A percentile compares a stretch with the other conserved stretches of the same genome.
Evolutionary conservation across 73 alveolate species (phyloP).

Genomic region (Paramecium tetraurelia): DNA sequence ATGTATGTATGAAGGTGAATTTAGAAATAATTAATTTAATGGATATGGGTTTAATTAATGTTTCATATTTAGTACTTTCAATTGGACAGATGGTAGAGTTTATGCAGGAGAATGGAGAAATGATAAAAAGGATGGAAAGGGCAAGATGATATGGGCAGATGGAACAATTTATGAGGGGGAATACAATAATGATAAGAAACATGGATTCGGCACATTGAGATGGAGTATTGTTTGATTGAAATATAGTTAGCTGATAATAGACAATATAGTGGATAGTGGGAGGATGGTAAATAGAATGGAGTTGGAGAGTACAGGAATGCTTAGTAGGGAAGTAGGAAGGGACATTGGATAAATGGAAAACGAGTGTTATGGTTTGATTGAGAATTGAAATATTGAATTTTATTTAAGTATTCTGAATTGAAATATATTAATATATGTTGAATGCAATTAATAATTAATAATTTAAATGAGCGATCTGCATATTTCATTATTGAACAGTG

Average conservation of each 20-base stretch:
- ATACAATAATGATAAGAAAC: slow-evolving; percentile 58
- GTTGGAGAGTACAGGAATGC: neutral
- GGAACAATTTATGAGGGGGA: slow-evolving; percentile 68
- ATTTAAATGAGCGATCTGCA: neutral
- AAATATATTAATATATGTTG: neutral
- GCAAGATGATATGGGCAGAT: slow-evolving; percentile 61
- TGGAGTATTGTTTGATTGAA: slow-evolving; percentile 65
- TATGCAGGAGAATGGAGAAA: slow-evolving; percentile 80
- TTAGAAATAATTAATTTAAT: slow-evolving; percentile 58
- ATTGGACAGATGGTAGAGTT: slow-evolving; percentile 73
- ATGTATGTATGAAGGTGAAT: slow-evolving; percentile 62
- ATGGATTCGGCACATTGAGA: slow-evolving; percentile 60
- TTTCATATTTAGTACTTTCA: neutral
- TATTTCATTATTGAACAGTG: neutral
- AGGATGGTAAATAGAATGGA: slow-evolving; percentile 72
- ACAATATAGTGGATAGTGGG: slow-evolving; percentile 63
- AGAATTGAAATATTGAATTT: neutral
- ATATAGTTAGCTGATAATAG: neutral
- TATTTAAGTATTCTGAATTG: neutral
- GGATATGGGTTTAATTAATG: slow-evolving; percentile 71
- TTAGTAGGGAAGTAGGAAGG: neutral
- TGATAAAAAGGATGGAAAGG: slow-evolving; percentile 76
- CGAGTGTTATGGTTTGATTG: slow-evolving; percentile 50
- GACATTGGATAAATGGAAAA: slow-evolving; percentile 58
- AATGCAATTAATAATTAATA: neutral